These are phyloP conservation scores for Colletotrichum sp. DNA, from an alignment of 2,329 filamentous ascomycete genomes.

Conservation along the genomic window DNA sequence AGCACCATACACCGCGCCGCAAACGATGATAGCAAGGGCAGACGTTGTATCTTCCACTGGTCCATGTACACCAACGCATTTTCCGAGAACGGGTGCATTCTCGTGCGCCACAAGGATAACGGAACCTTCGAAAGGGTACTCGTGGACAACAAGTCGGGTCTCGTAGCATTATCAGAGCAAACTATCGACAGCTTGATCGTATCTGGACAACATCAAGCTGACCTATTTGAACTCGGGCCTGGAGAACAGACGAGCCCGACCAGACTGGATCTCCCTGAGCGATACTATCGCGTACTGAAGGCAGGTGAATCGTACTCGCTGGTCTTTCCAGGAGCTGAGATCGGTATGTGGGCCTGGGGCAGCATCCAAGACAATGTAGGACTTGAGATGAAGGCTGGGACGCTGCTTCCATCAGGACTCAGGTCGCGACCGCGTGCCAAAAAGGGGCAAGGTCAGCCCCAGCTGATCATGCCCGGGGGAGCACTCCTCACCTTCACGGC, in stretches of 20 bases:
- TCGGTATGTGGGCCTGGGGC: neutral
- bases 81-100: neutral
- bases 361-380: neutral
- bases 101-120: neutral
- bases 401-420: neutral
- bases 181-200: neutral
- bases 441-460: neutral
- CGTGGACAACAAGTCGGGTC: neutral
- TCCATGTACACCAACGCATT: neutral
- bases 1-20: neutral
- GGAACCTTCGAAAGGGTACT: neutral
- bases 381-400: neutral
- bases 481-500: neutral
- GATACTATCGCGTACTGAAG: neutral
- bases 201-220: neutral
- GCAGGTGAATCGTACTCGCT: neutral
- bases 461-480: neutral
- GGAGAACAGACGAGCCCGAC: neutral
- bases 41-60: neutral
- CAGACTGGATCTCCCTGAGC: neutral
- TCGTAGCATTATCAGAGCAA: neutral
- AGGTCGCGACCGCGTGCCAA: neutral
- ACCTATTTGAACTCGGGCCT: neutral
- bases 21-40: neutral
- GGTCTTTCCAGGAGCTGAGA: neutral